Evolutionary conservation across 176 grass and related monocot genomes (phyloP).

Genomic region (Eragrostis nindensis): DNA sequence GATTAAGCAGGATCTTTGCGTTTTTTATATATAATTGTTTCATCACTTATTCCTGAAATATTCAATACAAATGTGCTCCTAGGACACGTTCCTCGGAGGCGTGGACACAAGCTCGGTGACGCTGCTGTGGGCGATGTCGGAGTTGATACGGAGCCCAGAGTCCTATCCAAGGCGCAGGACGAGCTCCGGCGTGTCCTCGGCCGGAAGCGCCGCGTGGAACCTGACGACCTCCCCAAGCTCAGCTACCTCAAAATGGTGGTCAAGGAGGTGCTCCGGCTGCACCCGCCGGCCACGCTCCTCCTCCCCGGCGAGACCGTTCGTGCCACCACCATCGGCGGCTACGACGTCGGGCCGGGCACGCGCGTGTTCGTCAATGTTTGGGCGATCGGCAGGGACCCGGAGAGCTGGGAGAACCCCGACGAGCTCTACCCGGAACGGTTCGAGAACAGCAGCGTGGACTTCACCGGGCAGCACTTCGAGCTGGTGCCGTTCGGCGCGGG

Average conservation of each 20-base stretch:
- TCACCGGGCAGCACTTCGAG: constrained; percentile 33
- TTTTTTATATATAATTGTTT: too few relatives aligned
- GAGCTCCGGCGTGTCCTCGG: constrained; percentile 22
- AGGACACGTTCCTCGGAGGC: constrained; percentile 21
- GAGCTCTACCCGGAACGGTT: constrained; percentile 46
- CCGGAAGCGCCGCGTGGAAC: neutral
- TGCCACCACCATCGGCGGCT: neutral
- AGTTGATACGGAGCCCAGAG: constrained; percentile 9
- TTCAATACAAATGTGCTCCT: too few relatives aligned
- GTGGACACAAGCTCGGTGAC: constrained; percentile 25
- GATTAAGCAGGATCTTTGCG: too few relatives aligned
- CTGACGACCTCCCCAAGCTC: constrained; percentile 9
- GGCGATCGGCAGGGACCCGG: constrained; percentile 46
- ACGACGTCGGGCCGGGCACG: constrained; percentile 11
- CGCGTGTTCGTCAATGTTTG: constrained; percentile 38
- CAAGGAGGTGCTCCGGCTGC: constrained; percentile 36
- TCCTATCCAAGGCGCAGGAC: constrained; percentile 28
- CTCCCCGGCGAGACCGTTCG: constrained; percentile 11
- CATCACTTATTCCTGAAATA: too few relatives aligned
- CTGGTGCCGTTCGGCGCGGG: constrained; percentile 39
- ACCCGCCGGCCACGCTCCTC: constrained; percentile 36
- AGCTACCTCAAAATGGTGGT: constrained; percentile 38
- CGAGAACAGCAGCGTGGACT: constrained; percentile 15
- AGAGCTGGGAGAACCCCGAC: constrained; percentile 35
- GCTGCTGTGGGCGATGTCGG: constrained; percentile 36